phyloP scores from a whole-genome alignment of 1,284 basidiomycete species.

The Trametes polyzona region DNA sequence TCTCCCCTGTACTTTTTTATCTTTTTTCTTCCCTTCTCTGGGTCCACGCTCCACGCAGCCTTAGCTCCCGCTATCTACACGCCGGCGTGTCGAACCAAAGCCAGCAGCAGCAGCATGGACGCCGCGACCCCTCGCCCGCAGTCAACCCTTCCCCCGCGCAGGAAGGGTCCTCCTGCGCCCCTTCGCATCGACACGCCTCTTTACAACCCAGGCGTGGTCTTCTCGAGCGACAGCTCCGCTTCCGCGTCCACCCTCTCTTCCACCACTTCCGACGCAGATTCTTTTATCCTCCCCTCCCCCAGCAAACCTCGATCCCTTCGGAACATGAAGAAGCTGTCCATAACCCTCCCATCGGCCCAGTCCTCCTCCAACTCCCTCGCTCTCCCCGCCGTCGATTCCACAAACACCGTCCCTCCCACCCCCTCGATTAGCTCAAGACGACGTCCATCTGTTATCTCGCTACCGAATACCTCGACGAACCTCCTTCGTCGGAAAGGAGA shows the following conservation, averaged over 20 bases:
- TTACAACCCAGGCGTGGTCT: constrained; percentile 51
- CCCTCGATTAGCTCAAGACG: constrained; percentile 43
- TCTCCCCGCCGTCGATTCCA: constrained; percentile 35
- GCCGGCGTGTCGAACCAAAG: constrained; percentile 52
- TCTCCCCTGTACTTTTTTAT: constrained; percentile 35
- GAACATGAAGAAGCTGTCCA: constrained; percentile 79
- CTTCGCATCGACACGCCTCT: constrained; percentile 63
- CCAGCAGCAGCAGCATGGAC: constrained; percentile 46
- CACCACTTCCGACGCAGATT: constrained; percentile 55
- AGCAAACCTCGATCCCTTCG: constrained; percentile 50
- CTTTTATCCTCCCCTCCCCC: constrained; percentile 46
- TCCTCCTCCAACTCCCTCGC: constrained; percentile 57
- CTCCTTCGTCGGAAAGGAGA: constrained; percentile 70
- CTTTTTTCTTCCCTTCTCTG: constrained; percentile 28
- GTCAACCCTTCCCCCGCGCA: constrained; percentile 46
- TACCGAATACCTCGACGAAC: constrained; percentile 52
- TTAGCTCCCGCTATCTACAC: constrained; percentile 38
- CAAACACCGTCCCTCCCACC: constrained; percentile 32
- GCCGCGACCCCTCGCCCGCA: constrained; percentile 38
- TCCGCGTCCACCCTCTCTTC: constrained; percentile 53
- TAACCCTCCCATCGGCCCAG: constrained; percentile 64
- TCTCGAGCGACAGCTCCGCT: constrained; percentile 49
- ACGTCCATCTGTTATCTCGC: constrained; percentile 68
- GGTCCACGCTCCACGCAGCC: constrained; percentile 11
- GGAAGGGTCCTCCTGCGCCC: constrained; percentile 57